These are phyloP conservation scores for Chaetomium tenue DNA, from an alignment of 495 filamentous ascomycete genomes.

Conservation along the genomic window DNA sequence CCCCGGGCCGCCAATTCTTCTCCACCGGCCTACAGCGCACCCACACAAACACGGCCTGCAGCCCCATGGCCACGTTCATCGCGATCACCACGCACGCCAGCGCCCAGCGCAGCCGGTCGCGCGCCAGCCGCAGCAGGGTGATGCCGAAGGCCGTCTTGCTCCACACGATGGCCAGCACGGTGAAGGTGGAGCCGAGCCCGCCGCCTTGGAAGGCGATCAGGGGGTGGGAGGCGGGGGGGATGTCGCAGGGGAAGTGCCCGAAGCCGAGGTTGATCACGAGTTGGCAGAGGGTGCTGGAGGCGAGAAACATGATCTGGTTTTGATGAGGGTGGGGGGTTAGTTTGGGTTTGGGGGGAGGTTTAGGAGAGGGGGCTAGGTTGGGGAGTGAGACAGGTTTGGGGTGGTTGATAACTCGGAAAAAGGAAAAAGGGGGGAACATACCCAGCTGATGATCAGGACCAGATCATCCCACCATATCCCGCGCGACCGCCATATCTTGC, in stretches of 20 bases:
- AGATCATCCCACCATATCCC: constrained; percentile 37
- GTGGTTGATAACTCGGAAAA: no score
- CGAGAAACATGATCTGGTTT: constrained; percentile 20
- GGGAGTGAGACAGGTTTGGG: no score
- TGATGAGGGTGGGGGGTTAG: neutral
- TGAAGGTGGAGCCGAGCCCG: constrained; percentile 23
- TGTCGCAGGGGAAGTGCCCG: constrained; percentile 35
- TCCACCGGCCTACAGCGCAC: constrained; percentile 28
- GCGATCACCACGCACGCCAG: constrained; percentile 25
- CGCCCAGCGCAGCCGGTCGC: neutral
- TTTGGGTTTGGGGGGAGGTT: neutral
- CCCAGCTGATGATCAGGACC: constrained; percentile 29
- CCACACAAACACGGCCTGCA: constrained; percentile 29
- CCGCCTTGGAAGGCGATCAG: constrained; percentile 22
- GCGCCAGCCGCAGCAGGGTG: constrained; percentile 32
- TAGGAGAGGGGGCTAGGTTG: neutral
- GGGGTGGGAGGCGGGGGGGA: constrained; percentile 17
- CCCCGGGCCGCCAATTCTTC: constrained; percentile 26
- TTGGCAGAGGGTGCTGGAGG: constrained; percentile 15
- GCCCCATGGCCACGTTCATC: constrained; percentile 31
- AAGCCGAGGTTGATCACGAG: constrained; percentile 28
- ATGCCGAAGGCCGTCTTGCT: constrained; percentile 38
- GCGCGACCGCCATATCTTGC: constrained; percentile 30
- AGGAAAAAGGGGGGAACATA: constrained; percentile 14
- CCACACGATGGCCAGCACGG: constrained; percentile 29